These are phyloP conservation scores for Fistulifera solaris DNA, from an alignment of 108 stramenopile species.

Conservation along the genomic window DNA sequence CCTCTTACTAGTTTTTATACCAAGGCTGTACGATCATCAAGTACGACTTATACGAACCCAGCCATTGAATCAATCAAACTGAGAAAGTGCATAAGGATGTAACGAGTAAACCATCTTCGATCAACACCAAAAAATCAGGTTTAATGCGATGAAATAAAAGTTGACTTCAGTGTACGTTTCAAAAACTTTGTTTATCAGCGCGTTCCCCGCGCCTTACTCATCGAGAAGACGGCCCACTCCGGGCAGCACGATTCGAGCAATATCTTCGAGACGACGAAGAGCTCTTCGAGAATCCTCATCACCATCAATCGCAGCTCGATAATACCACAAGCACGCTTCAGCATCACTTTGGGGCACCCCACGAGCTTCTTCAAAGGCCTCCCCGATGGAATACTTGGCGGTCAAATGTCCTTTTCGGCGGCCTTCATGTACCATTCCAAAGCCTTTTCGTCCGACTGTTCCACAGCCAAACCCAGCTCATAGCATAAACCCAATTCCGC, in stretches of 20 bases:
- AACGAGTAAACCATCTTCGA: too few species aligned
- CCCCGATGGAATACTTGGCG: constrained; percentile 70
- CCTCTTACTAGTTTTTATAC: too few species aligned
- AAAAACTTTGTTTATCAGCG: constrained; percentile 39
- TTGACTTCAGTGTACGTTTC: too few species aligned
- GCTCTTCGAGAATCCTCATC: constrained; percentile 65
- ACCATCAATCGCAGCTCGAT: constrained; percentile 68
- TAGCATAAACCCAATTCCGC: constrained; percentile 78
- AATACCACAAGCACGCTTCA: constrained; percentile 86
- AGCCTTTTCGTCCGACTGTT: constrained; percentile 63
- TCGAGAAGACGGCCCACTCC: constrained; percentile 48
- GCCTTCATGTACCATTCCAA: constrained; percentile 85
- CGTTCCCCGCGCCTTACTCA: constrained; percentile 77
- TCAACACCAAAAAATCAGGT: too few species aligned
- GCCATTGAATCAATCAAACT: too few species aligned
- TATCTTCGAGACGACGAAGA: constrained; percentile 63
- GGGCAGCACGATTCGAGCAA: constrained; percentile 79
- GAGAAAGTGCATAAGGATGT: too few species aligned
- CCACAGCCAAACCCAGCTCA: constrained; percentile 75
- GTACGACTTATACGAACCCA: too few species aligned
- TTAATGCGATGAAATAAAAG: too few species aligned
- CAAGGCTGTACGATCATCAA: too few species aligned
- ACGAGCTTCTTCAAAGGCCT: constrained; percentile 77
- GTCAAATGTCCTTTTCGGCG: constrained; percentile 61
- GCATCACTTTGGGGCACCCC: constrained; percentile 70